Percentiles rank a stretch among this genome's conserved stretches.
phyloP scores from a whole-genome alignment of 2,329 filamentous ascomycete species.

The Teratosphaeria epicoccoides region DNA sequence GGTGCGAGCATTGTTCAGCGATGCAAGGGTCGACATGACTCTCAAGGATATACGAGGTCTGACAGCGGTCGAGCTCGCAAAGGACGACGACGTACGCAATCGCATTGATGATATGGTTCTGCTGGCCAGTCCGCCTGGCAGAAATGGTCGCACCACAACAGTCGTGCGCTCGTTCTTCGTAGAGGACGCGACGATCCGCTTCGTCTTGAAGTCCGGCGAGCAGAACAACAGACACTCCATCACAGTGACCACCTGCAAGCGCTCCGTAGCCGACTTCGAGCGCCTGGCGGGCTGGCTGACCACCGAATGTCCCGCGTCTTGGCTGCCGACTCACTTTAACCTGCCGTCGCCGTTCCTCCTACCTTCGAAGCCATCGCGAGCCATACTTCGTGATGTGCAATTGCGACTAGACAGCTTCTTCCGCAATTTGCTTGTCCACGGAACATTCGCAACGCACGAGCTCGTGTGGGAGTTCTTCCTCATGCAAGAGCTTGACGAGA shows the following conservation, averaged over 20 bases:
- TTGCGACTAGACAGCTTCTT: slow-evolving; percentile 77
- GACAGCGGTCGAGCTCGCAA: slow-evolving; percentile 90
- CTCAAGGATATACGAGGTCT: slow-evolving; percentile 77
- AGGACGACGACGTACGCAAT: slow-evolving; percentile 95
- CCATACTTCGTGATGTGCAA: slow-evolving; percentile 79
- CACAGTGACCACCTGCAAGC: slow-evolving; percentile 86
- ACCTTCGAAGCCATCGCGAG: slow-evolving; percentile 78
- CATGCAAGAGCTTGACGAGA: slow-evolving; percentile 81
- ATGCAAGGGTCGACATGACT: slow-evolving; percentile 74
- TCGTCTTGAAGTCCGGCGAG: slow-evolving; percentile 88
- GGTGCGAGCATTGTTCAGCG: slow-evolving; percentile 76
- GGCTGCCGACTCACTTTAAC: slow-evolving; percentile 70
- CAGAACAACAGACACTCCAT: slow-evolving; percentile 73
- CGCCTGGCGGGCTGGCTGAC: slow-evolving; percentile 73
- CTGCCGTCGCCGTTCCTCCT: slow-evolving; percentile 85
- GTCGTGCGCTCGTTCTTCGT: slow-evolving; percentile 95
- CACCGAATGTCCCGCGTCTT: slow-evolving; percentile 88
- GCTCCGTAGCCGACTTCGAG: slow-evolving; percentile 82
- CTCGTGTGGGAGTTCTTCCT: slow-evolving; percentile 99
- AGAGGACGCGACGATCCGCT: slow-evolving; percentile 84
- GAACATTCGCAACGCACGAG: slow-evolving; percentile 91
- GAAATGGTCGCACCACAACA: slow-evolving; percentile 75
- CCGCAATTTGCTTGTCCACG: slow-evolving; percentile 73
- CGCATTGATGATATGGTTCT: slow-evolving; percentile 88
- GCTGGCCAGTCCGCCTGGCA: slow-evolving; percentile 60